Conservation (phyloP, 2,329 filamentous ascomycete genomes). For the Zalaria obscura region DNA sequence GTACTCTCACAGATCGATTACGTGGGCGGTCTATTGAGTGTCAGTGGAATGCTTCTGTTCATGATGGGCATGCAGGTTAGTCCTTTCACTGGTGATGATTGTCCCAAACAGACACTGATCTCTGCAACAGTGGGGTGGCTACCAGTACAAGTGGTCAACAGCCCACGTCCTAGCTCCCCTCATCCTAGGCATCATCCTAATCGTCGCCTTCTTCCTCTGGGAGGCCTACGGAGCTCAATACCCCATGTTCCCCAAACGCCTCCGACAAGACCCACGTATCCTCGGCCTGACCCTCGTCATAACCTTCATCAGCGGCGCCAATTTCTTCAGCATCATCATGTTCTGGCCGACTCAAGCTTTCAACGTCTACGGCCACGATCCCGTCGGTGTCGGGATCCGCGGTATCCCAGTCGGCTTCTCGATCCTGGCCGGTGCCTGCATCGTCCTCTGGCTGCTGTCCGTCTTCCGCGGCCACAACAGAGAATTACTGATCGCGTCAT, state of each 20-base stretch:
- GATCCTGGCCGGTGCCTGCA: constrained; percentile 46
- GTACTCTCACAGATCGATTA: constrained; percentile 35
- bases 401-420: constrained; percentile 50
- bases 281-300: constrained; percentile 23
- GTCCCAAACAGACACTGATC: constrained; percentile 8
- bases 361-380: constrained; percentile 52
- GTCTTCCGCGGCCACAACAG: constrained; percentile 44
- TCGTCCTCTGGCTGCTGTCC: constrained; percentile 44
- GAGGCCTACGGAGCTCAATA: constrained; percentile 15
- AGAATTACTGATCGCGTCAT: constrained; percentile 44
- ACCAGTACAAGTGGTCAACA: constrained; percentile 17
- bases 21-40: constrained; percentile 36
- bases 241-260: constrained; percentile 19
- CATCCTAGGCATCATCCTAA: constrained; percentile 16
- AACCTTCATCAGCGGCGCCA: constrained; percentile 24
- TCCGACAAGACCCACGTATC: constrained; percentile 18
- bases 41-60: constrained; percentile 36
- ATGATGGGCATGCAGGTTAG: constrained; percentile 29
- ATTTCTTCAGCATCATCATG: constrained; percentile 28
- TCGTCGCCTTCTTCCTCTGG: constrained; percentile 19
- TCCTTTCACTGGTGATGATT: constrained; percentile 19
- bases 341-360: constrained; percentile 53
- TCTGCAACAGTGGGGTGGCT: constrained; percentile 10
- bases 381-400: constrained; percentile 48
- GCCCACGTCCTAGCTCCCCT: constrained; percentile 19